These are phyloP conservation scores for Nigrospora sphaerica DNA, from an alignment of 2,329 filamentous ascomycete genomes.

Conservation along the genomic window DNA sequence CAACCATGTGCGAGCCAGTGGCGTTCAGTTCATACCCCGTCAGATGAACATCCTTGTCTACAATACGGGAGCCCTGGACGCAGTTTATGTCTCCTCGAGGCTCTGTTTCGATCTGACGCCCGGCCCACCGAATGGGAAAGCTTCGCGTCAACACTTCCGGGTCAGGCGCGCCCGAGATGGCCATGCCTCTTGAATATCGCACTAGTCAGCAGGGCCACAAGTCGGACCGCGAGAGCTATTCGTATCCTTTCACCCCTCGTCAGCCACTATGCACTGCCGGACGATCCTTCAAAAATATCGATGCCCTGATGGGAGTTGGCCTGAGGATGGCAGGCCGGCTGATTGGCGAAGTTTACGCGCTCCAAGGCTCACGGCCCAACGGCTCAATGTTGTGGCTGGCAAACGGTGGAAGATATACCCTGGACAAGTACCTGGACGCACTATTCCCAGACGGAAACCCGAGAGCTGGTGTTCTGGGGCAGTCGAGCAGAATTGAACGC, in stretches of 20 bases:
- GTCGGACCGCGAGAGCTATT: conserved; percentile 2
- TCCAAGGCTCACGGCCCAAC: conserved; percentile 12
- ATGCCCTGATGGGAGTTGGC: conserved; percentile 27
- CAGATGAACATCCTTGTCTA: conserved; percentile 32
- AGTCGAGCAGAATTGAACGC: conserved; percentile 27
- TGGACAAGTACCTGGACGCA: conserved; percentile 28
- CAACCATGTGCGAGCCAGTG: conserved; percentile 24
- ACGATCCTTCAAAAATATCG: conserved; percentile 30
- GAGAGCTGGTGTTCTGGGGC: conserved; percentile 20
- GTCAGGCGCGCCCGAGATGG: conserved; percentile 28
- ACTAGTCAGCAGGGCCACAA: conserved; percentile 1
- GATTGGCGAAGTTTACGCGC: conserved; percentile 30
- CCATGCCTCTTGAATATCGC: conserved; percentile 20
- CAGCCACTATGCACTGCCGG: conserved; percentile 13
- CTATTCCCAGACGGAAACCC: conserved; percentile 23
- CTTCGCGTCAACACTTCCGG: conserved; percentile 39
- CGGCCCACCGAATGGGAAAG: conserved; percentile 23
- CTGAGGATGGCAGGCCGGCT: conserved; percentile 27
- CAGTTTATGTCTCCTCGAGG: conserved; percentile 26
- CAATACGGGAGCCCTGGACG: conserved; percentile 28
- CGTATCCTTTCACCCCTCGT: conserved; percentile 8
- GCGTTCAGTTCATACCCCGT: conserved; percentile 22
- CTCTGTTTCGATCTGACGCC: conserved; percentile 29
- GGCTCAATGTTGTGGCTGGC: conserved; percentile 9
- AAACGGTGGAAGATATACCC: conserved; percentile 9